Evolutionary conservation across 2,329 filamentous ascomycete genomes (phyloP).

Genomic region (Ustulina deusta): DNA sequence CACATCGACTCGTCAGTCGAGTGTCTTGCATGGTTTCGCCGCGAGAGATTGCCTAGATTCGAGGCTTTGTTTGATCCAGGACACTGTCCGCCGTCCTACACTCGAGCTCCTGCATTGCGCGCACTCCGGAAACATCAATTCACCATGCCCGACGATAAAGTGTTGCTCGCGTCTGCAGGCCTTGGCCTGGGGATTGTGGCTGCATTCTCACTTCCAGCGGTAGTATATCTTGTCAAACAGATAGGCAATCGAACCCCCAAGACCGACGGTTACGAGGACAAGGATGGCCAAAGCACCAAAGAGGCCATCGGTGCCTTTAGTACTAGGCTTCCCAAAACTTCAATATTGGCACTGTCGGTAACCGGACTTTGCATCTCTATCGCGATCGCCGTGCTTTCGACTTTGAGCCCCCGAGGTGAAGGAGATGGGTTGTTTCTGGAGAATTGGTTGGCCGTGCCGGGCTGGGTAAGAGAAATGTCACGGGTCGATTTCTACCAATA

Average conservation of each 20-base stretch:
- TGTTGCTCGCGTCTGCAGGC: constrained; percentile 43
- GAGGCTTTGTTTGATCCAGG: background rate
- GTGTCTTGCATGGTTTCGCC: constrained; percentile 3
- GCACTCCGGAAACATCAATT: background rate
- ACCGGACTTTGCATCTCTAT: constrained; percentile 68
- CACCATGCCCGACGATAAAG: constrained; percentile 27
- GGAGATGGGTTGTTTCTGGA: constrained; percentile 60
- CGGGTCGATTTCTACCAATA: constrained; percentile 33
- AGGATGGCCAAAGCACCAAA: constrained; percentile 75
- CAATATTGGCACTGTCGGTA: constrained; percentile 65
- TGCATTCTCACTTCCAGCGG: constrained; percentile 45
- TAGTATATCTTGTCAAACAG: constrained; percentile 40
- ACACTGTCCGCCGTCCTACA: background rate
- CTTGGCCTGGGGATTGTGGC: constrained; percentile 46
- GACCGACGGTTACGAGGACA: constrained; percentile 72
- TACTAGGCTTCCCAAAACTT: constrained; percentile 66
- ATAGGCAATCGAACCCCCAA: constrained; percentile 42
- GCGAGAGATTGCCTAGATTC: background rate
- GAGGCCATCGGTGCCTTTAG: constrained; percentile 73
- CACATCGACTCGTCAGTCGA: background rate
- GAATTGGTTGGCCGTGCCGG: constrained; percentile 69
- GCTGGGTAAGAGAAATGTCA: constrained; percentile 68
- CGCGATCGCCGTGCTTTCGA: constrained; percentile 66
- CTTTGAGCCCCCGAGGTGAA: constrained; percentile 49
- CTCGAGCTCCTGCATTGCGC: background rate